These are phyloP conservation scores for Vanilla planifolia DNA, from an alignment of 106 monocot genomes.

Conservation along the genomic window DNA sequence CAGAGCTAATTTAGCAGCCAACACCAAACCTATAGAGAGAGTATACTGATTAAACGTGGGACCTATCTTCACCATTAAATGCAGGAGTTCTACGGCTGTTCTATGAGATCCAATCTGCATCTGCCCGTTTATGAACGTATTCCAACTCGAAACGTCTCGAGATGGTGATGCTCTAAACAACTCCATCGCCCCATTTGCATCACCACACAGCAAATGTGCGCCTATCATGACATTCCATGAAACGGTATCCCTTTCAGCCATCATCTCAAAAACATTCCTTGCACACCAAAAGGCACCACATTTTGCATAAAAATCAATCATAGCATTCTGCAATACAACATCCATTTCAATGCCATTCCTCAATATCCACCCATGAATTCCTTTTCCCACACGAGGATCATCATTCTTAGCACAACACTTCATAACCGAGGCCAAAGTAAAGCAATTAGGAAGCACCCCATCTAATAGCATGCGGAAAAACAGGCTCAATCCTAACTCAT, in stretches of 20 bases:
- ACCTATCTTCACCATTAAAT: slow-evolving; percentile 44
- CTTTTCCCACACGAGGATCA: slow-evolving; percentile 27
- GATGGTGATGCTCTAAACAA: slow-evolving; percentile 37
- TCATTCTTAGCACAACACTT: slow-evolving; percentile 31
- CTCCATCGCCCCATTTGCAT: slow-evolving; percentile 38
- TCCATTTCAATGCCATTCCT: slow-evolving; percentile 45
- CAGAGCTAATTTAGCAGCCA: slow-evolving; percentile 38
- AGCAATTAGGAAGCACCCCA: slow-evolving; percentile 31
- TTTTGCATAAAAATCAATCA: slow-evolving; percentile 67
- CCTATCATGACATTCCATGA: slow-evolving; percentile 77
- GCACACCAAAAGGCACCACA: slow-evolving; percentile 32
- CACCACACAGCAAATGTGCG: slow-evolving; percentile 32
- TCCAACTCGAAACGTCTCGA: slow-evolving; percentile 68
- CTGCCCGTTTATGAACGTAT: slow-evolving; percentile 62
- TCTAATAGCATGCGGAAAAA: slow-evolving; percentile 37
- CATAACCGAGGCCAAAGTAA: slow-evolving; percentile 51
- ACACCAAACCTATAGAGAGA: slow-evolving; percentile 47
- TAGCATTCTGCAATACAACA: slow-evolving; percentile 45
- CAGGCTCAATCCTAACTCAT: slow-evolving; percentile 22
- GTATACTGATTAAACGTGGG: slow-evolving; percentile 46
- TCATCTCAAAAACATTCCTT: slow-evolving; percentile 29
- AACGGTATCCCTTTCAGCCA: slow-evolving; percentile 39
- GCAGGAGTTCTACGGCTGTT: slow-evolving; percentile 34
- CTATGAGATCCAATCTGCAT: slow-evolving; percentile 33
- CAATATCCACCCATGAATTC: slow-evolving; percentile 60